A percentile compares a stretch with the other conserved stretches of the same genome.
These are phyloP conservation scores for Aureobasidium subglaciale DNA, from an alignment of 2,329 filamentous ascomycete genomes.

Conservation along the genomic window DNA sequence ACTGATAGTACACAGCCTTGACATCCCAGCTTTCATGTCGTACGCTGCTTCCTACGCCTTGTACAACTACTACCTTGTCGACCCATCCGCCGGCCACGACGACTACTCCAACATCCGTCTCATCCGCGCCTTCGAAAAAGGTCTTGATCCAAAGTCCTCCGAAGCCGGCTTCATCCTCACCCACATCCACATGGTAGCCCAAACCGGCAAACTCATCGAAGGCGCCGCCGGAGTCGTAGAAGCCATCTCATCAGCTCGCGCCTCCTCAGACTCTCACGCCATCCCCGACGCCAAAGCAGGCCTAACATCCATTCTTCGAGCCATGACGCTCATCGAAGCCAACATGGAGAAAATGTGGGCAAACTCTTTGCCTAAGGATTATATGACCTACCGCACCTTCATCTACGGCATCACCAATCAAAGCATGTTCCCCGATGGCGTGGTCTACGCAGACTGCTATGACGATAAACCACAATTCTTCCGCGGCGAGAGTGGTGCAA, in stretches of 20 bases:
- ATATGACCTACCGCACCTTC: conserved; percentile 88
- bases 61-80: conserved; percentile 57
- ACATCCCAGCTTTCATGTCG: conserved; percentile 71
- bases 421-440: conserved; percentile 88
- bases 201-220: conserved; percentile 70
- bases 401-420: conserved; percentile 94
- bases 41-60: conserved; percentile 59
- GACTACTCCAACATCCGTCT: conserved; percentile 63
- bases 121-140: conserved; percentile 84
- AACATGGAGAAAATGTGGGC: conserved; percentile 64
- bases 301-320: conserved; percentile 24
- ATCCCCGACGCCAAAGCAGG: conserved; percentile 19
- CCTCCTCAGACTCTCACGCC: no score
- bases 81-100: conserved; percentile 46
- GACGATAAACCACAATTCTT: conserved; percentile 62
- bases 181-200: conserved; percentile 89
- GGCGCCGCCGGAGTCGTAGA: conserved; percentile 64
- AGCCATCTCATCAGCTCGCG: conserved; percentile 26
- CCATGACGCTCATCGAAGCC: conserved; percentile 28
- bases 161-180: conserved; percentile 95
- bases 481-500: conserved; percentile 87
- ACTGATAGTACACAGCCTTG: conserved; percentile 40
- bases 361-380: conserved; percentile 74
- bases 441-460: conserved; percentile 79
- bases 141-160: conserved; percentile 76